phyloP scores from a whole-genome alignment of 352 stramenopile species.

The Globisporangium echinulatum region DNA sequence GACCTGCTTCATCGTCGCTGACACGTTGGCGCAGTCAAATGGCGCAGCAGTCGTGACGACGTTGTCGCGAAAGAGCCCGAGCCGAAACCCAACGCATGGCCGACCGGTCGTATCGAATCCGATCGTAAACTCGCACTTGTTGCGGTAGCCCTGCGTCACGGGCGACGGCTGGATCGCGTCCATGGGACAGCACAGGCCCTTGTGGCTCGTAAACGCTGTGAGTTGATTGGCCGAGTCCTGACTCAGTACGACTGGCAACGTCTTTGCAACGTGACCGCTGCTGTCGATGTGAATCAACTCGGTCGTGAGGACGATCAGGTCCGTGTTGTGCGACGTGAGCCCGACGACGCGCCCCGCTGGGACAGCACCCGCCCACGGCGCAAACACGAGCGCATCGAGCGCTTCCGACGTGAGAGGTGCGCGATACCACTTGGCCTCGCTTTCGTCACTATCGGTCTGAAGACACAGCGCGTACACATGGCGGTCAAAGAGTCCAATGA shows the following conservation, averaged over 20 bases:
- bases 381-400: slow-evolving; percentile 49
- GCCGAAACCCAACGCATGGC: slow-evolving; percentile 83
- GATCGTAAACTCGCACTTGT: slow-evolving; percentile 98
- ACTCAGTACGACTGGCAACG: slow-evolving; percentile 21
- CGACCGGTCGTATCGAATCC: slow-evolving; percentile 73
- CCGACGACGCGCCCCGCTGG: slow-evolving; percentile 26
- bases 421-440: slow-evolving; percentile 32
- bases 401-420: slow-evolving; percentile 37
- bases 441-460: neutral
- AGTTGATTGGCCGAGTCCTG: slow-evolving; percentile 15
- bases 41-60: slow-evolving; percentile 64
- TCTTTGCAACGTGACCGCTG: slow-evolving; percentile 28
- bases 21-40: slow-evolving; percentile 74
- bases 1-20: slow-evolving; percentile 74
- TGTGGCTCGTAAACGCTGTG: slow-evolving; percentile 73
- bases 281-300: slow-evolving; percentile 37
- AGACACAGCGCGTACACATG: slow-evolving; percentile 54
- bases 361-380: slow-evolving; percentile 16
- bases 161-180: slow-evolving; percentile 86
- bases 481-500: slow-evolving; percentile 68
- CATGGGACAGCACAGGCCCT: slow-evolving; percentile 78
- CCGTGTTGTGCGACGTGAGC: slow-evolving; percentile 71
- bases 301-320: slow-evolving; percentile 56
- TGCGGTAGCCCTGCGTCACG: slow-evolving; percentile 87
- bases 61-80: slow-evolving; percentile 76